phyloP scores from a whole-genome alignment of 2,329 filamentous ascomycete genomes.

The Alternaria gansuensis region DNA sequence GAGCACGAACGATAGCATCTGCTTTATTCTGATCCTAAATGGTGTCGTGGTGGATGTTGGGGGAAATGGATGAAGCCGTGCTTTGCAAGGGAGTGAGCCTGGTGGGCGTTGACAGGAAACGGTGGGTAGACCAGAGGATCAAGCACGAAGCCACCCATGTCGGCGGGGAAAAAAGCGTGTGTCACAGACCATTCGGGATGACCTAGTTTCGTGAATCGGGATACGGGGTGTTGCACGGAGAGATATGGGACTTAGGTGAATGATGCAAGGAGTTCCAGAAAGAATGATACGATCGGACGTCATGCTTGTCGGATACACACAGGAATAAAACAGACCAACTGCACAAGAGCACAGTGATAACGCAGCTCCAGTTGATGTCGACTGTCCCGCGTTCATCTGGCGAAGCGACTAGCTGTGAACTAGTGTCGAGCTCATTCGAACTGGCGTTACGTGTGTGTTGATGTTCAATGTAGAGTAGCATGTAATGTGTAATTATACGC shows the following conservation, averaged over 20 bases:
- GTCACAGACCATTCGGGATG: background rate
- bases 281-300: background rate
- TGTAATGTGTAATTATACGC: background rate
- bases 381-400: background rate
- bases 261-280: background rate
- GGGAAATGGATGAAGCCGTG: background rate
- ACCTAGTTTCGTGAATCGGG: background rate
- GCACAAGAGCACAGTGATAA: background rate
- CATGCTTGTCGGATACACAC: background rate
- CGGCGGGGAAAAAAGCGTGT: background rate
- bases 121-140: background rate
- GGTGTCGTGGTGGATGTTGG: background rate
- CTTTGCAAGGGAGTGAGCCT: background rate
- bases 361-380: background rate
- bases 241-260: background rate
- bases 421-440: background rate
- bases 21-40: background rate
- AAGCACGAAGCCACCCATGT: background rate
- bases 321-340: background rate
- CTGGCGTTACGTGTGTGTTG: no score
- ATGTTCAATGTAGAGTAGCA: background rate
- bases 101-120: background rate
- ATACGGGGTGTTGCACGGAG: background rate
- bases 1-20: background rate
- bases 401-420: background rate